A percentile compares a stretch with the other conserved stretches of the same genome.
These are phyloP conservation scores for Tetratostichococcus sp. DNA, from an alignment of 139 green algal genomes.

Conservation along the genomic window DNA sequence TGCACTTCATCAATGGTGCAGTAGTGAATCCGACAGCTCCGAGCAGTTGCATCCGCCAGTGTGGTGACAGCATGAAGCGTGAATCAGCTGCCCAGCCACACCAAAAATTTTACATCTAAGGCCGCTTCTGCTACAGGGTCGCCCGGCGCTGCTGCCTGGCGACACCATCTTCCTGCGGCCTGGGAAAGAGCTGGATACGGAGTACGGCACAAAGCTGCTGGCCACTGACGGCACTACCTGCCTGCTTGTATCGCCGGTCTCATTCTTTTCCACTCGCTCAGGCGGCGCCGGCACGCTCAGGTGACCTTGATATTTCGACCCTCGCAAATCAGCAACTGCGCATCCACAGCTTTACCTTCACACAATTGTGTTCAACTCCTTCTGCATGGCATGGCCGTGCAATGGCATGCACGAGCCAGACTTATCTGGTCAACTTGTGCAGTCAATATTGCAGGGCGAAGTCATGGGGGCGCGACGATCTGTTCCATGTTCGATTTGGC, in stretches of 20 bases:
- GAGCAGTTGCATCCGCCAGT: too few relatives aligned
- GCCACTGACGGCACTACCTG: not conserved
- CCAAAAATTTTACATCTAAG: too few relatives aligned
- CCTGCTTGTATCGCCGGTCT: conserved; percentile 12
- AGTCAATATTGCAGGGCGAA: not conserved
- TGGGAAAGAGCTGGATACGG: not conserved
- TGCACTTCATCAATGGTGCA: too few relatives aligned
- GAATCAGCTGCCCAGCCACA: too few relatives aligned
- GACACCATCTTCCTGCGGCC: conserved; percentile 34
- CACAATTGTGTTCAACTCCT: too few relatives aligned
- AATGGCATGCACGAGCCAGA: too few relatives aligned
- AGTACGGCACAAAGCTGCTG: conserved; percentile 10
- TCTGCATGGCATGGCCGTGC: too few relatives aligned
- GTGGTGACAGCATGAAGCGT: too few relatives aligned
- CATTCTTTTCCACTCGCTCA: conserved; percentile 13
- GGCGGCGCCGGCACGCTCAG: too few relatives aligned
- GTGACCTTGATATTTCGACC: not conserved
- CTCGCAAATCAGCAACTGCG: not conserved
- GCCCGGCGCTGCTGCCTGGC: conserved; percentile 25
- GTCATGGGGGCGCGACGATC: not conserved
- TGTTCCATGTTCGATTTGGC: conserved; percentile 51
- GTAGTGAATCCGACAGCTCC: too few relatives aligned
- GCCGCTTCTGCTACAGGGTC: too few relatives aligned
- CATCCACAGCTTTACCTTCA: too few relatives aligned
- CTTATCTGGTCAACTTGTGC: not conserved